phyloP scores from a whole-genome alignment of 768 basidiomycete species.

The Strobilomyces confusus region DNA sequence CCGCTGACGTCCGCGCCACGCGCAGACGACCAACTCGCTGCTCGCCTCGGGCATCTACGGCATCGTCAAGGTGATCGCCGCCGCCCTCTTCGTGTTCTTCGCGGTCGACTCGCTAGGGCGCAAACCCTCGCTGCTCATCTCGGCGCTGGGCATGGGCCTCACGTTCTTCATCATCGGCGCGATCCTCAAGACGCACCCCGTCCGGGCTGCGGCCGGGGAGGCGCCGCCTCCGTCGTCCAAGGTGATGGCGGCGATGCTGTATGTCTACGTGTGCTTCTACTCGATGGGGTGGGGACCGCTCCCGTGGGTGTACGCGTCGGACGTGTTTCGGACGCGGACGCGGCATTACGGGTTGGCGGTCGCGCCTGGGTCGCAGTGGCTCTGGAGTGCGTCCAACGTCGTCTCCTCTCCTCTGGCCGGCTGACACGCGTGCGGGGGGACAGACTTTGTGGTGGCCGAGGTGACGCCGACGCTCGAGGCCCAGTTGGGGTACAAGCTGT shows the following conservation, averaged over 20 bases:
- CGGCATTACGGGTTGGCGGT: constrained; percentile 75
- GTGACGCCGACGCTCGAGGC: constrained; percentile 62
- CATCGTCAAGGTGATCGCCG: constrained; percentile 65
- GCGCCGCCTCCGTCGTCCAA: constrained; percentile 52
- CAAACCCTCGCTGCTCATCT: constrained; percentile 65
- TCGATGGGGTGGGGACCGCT: constrained; percentile 83
- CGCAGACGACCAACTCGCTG: constrained; percentile 55
- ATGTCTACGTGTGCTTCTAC: constrained; percentile 86
- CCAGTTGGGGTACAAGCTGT: constrained; percentile 66
- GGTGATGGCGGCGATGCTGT: constrained; percentile 84
- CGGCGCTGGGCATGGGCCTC: constrained; percentile 73
- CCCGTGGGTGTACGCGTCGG: constrained; percentile 67
- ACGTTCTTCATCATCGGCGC: constrained; percentile 84
- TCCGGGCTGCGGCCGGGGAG: constrained; percentile 39
- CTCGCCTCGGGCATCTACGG: constrained; percentile 72
- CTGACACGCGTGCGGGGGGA: no score
- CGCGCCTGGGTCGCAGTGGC: constrained; percentile 78
- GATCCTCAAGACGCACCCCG: constrained; percentile 73
- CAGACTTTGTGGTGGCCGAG: constrained; percentile 68
- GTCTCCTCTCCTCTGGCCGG: no score
- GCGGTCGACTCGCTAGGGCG: constrained; percentile 67
- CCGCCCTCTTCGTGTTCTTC: constrained; percentile 61
- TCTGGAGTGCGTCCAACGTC: constrained; percentile 64
- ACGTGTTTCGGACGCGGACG: constrained; percentile 85
- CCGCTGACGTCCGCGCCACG: no score